Evolutionary conservation across 2,329 filamentous ascomycete species (phyloP).

Genomic region (Ustulina deusta): DNA sequence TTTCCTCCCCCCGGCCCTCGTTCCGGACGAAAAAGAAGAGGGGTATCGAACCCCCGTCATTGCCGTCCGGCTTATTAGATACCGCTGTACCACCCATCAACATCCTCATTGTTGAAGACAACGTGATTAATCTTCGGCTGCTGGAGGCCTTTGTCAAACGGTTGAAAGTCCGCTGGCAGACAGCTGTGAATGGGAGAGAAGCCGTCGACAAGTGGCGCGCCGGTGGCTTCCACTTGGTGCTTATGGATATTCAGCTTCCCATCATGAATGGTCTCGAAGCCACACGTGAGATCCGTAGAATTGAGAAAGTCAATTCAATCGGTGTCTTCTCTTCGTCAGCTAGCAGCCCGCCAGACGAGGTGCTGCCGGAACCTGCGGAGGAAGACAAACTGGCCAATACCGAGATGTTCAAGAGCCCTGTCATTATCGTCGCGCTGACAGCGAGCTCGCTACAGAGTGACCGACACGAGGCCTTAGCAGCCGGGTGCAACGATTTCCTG

Average conservation of each 20-base stretch:
- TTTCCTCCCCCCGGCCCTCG: slow-evolving; percentile 62
- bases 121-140: slow-evolving; percentile 95
- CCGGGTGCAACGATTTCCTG: slow-evolving; percentile 97
- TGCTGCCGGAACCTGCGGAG: slow-evolving; percentile 64
- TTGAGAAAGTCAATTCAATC: slow-evolving; percentile 92
- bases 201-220: slow-evolving; percentile 93
- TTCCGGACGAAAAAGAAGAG: slow-evolving; percentile 67
- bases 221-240: slow-evolving; percentile 92
- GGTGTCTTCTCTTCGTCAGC: slow-evolving; percentile 85
- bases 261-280: slow-evolving; percentile 97
- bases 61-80: slow-evolving; percentile 77
- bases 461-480: slow-evolving; percentile 91
- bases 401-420: slow-evolving; percentile 89
- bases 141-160: slow-evolving; percentile 96
- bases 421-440: slow-evolving; percentile 97
- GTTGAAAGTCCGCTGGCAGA: slow-evolving; percentile 95
- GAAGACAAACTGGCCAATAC: slow-evolving; percentile 77
- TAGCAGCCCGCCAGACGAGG: slow-evolving; percentile 64
- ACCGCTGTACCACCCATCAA: slow-evolving; percentile 94
- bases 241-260: slow-evolving; percentile 98
- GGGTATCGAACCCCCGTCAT: slow-evolving; percentile 53
- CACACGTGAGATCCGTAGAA: slow-evolving; percentile 89
- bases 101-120: slow-evolving; percentile 97
- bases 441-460: slow-evolving; percentile 95
- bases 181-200: slow-evolving; percentile 94